These are phyloP conservation scores for thale cress (Arabidopsis thaliana) DNA, from an alignment of 345 rosid species.

Conservation along the genomic window DNA sequence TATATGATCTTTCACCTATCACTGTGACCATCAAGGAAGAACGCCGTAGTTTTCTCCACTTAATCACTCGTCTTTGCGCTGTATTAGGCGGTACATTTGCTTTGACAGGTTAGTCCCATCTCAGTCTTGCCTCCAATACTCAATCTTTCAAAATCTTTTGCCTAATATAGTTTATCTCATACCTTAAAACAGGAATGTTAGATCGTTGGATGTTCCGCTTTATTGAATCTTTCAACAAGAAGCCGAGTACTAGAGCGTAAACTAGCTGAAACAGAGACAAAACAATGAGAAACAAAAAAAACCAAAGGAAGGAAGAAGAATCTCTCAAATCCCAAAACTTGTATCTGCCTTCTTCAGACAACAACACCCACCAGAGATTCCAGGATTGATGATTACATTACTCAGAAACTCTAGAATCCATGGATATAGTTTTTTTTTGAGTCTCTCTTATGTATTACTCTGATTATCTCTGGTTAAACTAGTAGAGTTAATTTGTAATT, in stretches of 20 bases:
- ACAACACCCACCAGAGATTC: conserved; percentile 12
- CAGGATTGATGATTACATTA: conserved; percentile 28
- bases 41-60: conserved; percentile 88
- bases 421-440: conserved; percentile 21
- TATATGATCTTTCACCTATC: conserved; percentile 96
- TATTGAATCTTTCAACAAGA: conserved; percentile 67
- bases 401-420: conserved; percentile 17
- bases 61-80: conserved; percentile 97
- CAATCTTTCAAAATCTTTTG: neutral
- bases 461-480: conserved; percentile 27
- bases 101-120: conserved; percentile 70
- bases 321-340: conserved; percentile 18
- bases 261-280: conserved; percentile 28
- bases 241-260: conserved; percentile 35
- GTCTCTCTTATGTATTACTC: conserved; percentile 22
- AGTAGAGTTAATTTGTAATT: conserved; percentile 34
- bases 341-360: conserved; percentile 27
- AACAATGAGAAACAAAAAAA: neutral
- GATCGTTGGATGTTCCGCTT: conserved; percentile 98
- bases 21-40: conserved; percentile 97
- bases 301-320: conserved; percentile 20
- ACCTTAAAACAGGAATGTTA: conserved; percentile 70
- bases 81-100: conserved; percentile 99
- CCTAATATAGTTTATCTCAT: neutral
- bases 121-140: neutral